These are phyloP conservation scores for Jaapia argillacea DNA, from an alignment of 768 basidiomycete genomes.

Conservation along the genomic window DNA sequence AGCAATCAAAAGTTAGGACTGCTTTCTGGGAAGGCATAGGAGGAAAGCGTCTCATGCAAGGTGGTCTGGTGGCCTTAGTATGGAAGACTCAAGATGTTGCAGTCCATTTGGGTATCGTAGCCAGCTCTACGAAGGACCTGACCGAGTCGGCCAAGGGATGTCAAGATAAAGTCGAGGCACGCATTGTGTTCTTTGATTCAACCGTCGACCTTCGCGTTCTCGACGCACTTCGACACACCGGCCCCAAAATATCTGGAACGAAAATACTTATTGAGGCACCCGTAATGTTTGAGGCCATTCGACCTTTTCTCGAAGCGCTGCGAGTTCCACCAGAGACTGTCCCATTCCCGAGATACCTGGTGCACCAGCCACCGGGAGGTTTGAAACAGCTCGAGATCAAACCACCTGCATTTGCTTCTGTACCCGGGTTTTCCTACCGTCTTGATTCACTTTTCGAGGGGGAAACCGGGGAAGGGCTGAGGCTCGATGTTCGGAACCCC, in stretches of 20 bases:
- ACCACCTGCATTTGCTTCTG: slow-evolving; percentile 43
- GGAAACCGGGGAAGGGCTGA: slow-evolving; percentile 29
- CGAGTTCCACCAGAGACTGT: slow-evolving; percentile 40
- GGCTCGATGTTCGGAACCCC: slow-evolving; percentile 29
- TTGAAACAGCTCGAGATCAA: slow-evolving; percentile 26
- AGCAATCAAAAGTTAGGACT: slow-evolving; percentile 25
- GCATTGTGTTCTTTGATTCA: slow-evolving; percentile 56
- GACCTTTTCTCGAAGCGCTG: slow-evolving; percentile 59
- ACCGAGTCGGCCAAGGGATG: slow-evolving; percentile 28
- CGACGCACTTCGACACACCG: slow-evolving; percentile 1
- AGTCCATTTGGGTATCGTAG: slow-evolving; percentile 47
- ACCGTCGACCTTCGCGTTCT: slow-evolving; percentile 27
- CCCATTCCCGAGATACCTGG: slow-evolving; percentile 45
- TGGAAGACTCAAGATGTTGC: slow-evolving; percentile 27
- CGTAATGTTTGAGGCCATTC: slow-evolving; percentile 57
- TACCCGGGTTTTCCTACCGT: slow-evolving; percentile 47
- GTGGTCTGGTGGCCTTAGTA: slow-evolving; percentile 55
- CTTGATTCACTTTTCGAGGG: slow-evolving; percentile 41
- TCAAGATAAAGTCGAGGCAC: slow-evolving; percentile 28
- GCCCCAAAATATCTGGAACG: slow-evolving; percentile 2
- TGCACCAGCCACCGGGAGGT: slow-evolving; percentile 28
- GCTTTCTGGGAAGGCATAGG: slow-evolving; percentile 55
- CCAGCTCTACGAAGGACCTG: slow-evolving; percentile 33
- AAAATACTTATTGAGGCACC: slow-evolving; percentile 47
- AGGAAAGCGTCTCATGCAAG: slow-evolving; percentile 48